These are phyloP conservation scores for Leucocoprinus sp. DNA, from an alignment of 768 basidiomycete genomes.

Conservation along the genomic window DNA sequence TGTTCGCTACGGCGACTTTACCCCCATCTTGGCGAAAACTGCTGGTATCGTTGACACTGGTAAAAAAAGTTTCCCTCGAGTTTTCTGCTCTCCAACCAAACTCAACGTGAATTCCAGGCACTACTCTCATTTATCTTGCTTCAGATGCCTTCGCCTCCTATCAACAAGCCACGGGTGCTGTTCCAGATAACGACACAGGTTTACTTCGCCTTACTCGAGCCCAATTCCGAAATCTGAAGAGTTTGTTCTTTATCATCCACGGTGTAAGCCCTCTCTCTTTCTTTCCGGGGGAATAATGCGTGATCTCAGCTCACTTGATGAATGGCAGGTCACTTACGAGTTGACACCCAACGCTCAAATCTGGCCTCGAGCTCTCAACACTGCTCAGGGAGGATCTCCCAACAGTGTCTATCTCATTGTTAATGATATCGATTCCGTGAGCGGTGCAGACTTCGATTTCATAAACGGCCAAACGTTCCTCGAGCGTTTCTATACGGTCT, in stretches of 20 bases:
- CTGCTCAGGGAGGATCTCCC: conserved; percentile 43
- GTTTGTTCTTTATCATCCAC: conserved; percentile 47
- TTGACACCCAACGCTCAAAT: conserved; percentile 60
- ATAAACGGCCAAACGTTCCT: conserved; percentile 35
- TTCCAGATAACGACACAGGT: conserved; percentile 31
- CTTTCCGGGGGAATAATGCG: neutral
- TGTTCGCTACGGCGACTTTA: conserved; percentile 38
- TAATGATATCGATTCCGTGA: conserved; percentile 41
- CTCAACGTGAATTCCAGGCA: conserved; percentile 23
- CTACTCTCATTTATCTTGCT: conserved; percentile 43
- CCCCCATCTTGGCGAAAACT: conserved; percentile 34
- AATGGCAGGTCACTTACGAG: conserved; percentile 38
- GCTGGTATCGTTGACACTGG: conserved; percentile 59
- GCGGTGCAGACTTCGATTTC: conserved; percentile 56
- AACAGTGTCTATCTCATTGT: conserved; percentile 48
- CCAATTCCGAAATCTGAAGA: conserved; percentile 45
- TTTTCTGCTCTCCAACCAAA: neutral
- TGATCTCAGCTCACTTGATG: neutral
- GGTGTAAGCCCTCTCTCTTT: conserved; percentile 34
- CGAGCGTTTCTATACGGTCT: conserved; percentile 59
- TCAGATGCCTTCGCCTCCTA: conserved; percentile 38
- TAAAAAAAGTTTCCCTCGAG: conserved; percentile 4
- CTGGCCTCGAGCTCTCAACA: conserved; percentile 57
- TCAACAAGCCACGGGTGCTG: conserved; percentile 35
- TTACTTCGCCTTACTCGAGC: conserved; percentile 42